Percentiles rank a stretch among this genome's conserved stretches.
phyloP scores from a whole-genome alignment of 805 yeast species.

The Zygoascus bituminiphila region DNA sequence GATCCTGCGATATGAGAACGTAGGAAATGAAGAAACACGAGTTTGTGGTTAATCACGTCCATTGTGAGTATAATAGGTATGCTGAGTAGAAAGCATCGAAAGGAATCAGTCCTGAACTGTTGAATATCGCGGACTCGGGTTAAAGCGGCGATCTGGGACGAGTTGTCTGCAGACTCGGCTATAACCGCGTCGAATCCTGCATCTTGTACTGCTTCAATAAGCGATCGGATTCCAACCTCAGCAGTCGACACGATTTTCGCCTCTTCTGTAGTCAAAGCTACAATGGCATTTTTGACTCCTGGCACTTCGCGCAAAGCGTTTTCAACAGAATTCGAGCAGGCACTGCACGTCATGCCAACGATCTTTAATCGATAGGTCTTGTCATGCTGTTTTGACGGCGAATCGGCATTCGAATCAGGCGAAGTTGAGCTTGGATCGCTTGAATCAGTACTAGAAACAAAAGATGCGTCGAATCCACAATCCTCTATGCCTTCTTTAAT shows the following conservation, averaged over 20 bases:
- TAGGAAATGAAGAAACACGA: slow-evolving; percentile 27
- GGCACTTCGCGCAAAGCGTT: slow-evolving; percentile 34
- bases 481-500: slow-evolving; percentile 57
- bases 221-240: slow-evolving; percentile 49
- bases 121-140: slow-evolving; percentile 62
- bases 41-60: slow-evolving; percentile 34
- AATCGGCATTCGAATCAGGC: slow-evolving; percentile 15
- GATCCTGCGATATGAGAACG: slow-evolving; percentile 46
- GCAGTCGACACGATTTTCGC: slow-evolving; percentile 46
- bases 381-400: slow-evolving; percentile 7
- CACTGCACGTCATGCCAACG: slow-evolving; percentile 55
- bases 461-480: slow-evolving; percentile 58
- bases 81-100: slow-evolving; percentile 48
- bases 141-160: slow-evolving; percentile 61
- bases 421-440: neutral
- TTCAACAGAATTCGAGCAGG: slow-evolving; percentile 45
- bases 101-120: slow-evolving; percentile 57
- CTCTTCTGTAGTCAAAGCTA: slow-evolving; percentile 46
- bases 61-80: slow-evolving; percentile 44
- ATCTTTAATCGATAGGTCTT: slow-evolving; percentile 30
- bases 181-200: slow-evolving; percentile 48
- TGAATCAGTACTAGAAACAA: neutral
- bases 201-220: slow-evolving; percentile 46
- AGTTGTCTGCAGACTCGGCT: slow-evolving; percentile 42
- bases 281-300: slow-evolving; percentile 44